Base-by-base conservation (phyloP, 768 basidiomycete genomes). In the Macrocybe gigantea region DNA sequence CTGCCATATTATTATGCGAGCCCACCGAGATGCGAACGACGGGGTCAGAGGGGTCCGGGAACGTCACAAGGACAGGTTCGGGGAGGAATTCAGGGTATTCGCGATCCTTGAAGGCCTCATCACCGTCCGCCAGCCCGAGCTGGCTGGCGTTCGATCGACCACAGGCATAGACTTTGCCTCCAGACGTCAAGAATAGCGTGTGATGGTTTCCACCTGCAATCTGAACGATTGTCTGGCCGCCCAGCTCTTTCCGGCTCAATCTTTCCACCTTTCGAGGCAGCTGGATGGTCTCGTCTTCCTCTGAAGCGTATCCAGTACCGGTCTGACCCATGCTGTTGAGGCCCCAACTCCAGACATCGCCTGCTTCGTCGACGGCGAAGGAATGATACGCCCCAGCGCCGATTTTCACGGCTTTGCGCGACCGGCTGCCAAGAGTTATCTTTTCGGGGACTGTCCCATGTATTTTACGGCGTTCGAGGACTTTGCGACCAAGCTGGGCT, bases 301-400 rank as follows among this genome's bases (percentile, higher is more conserved):
- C 54, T 7, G 73, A 67, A 8, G 60, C 58, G 50, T 65, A 72
- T 5, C 76, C 77, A 0, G 85, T 83, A 32, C 88, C 88, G 1
- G 80, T 81, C 64, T 91, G 88, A 30, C 86, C 93, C 84, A 77
- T 88, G 65, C 72, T 89, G 64, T 98, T 96, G 50, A 93, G 72
- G n/a, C 95, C 95, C 95, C 95, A 97, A 9, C 82, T 92, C 83
- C 85, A 97, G 7, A 95, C 87, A 42, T 77, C 79, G 30, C 92
- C 93, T 5, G 73, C 68, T 45, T 86, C 79, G 61, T 93, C 86
- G 48, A 97, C 82, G 2, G 93, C 94, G 58, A 96, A 97, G 0
- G 92, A 94, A 58, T 90, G 87, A 65, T 83, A 89, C 44, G 77
- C 76, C 6, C 95, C 94, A 0, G 92, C 79, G 4, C 92, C 92